These are phyloP conservation scores for Ogataea ganodermae DNA, from an alignment of 805 yeast genomes.

Conservation along the genomic window DNA sequence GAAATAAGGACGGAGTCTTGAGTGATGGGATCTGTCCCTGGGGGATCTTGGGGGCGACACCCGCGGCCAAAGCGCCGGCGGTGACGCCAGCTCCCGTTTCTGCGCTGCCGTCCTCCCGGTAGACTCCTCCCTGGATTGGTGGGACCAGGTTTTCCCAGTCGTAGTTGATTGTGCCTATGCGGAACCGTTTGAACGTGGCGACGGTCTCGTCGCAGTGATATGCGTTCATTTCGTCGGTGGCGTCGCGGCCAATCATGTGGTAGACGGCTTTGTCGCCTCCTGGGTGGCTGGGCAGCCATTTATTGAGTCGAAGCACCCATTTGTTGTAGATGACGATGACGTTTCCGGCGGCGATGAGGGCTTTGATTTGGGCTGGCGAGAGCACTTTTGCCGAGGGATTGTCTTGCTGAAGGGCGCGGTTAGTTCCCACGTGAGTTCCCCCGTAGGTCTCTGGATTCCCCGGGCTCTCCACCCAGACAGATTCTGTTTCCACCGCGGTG, in stretches of 20 bases:
- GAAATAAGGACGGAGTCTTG: constrained; percentile 40
- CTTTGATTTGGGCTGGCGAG: constrained; percentile 39
- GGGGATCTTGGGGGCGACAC: constrained; percentile 54
- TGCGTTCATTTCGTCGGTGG: constrained; percentile 87
- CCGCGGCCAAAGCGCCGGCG: constrained; percentile 45
- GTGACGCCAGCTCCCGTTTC: neutral
- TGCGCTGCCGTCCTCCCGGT: constrained; percentile 31
- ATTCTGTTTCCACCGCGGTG: neutral
- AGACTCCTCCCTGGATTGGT: constrained; percentile 82
- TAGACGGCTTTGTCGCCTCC: constrained; percentile 85
- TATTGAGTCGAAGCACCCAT: constrained; percentile 61
- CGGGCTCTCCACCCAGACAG: neutral
- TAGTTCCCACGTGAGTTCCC: too few relatives aligned
- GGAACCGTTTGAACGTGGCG: constrained; percentile 52
- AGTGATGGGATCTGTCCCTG: constrained; percentile 45
- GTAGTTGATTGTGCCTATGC: constrained; percentile 62
- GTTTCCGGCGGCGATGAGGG: constrained; percentile 65
- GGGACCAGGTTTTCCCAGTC: constrained; percentile 79
- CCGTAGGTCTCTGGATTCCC: too few relatives aligned
- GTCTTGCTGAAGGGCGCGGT: too few relatives aligned
- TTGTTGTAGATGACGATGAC: constrained; percentile 67
- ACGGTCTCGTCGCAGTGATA: constrained; percentile 70
- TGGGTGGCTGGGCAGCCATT: constrained; percentile 77
- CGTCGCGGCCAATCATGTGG: constrained; percentile 88
- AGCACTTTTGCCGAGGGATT: constrained; percentile 4